phyloP scores from a whole-genome alignment of 2,329 filamentous ascomycete species.

The Talaromyces albobiverticillius region DNA sequence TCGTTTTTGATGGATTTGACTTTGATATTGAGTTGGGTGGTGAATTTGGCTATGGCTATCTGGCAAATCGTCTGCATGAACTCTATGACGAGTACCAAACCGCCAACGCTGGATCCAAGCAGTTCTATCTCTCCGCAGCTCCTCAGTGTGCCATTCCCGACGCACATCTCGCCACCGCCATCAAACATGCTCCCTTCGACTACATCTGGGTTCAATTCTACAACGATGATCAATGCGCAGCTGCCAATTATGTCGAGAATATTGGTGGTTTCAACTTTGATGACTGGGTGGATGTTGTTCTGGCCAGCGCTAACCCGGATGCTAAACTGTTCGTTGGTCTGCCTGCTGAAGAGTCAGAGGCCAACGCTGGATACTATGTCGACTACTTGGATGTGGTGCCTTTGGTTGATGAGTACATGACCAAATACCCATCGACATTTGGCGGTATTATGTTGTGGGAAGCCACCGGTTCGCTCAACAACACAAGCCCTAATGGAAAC shows the following conservation, averaged over 20 bases:
- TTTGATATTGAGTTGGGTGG: slow-evolving; percentile 51
- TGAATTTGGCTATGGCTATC: slow-evolving; percentile 49
- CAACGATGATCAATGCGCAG: slow-evolving; percentile 50
- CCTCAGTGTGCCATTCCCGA: slow-evolving; percentile 53
- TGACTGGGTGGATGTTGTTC: slow-evolving; percentile 42
- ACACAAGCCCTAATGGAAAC: slow-evolving; percentile 13
- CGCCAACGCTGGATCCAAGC: slow-evolving; percentile 16
- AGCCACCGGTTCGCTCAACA: slow-evolving; percentile 29
- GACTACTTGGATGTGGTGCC: slow-evolving; percentile 37
- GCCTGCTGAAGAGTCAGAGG: slow-evolving; percentile 30
- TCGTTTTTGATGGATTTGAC: slow-evolving; percentile 53
- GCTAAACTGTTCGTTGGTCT: slow-evolving; percentile 57
- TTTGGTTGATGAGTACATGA: slow-evolving; percentile 41
- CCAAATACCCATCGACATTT: slow-evolving; percentile 39
- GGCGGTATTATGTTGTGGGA: slow-evolving; percentile 63
- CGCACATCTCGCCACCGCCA: slow-evolving; percentile 44
- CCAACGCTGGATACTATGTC: slow-evolving; percentile 42
- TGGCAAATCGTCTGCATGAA: slow-evolving; percentile 48
- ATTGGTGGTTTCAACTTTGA: slow-evolving; percentile 36
- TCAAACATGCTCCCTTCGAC: slow-evolving; percentile 47
- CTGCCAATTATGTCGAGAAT: slow-evolving; percentile 2
- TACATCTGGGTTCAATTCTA: slow-evolving; percentile 58
- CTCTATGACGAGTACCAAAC: slow-evolving; percentile 34
- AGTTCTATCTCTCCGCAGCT: slow-evolving; percentile 52
- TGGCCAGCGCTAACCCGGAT: slow-evolving; percentile 36